Conservation (phyloP, 441 rosid genomes). For the Flueggea neowawraea region DNA sequence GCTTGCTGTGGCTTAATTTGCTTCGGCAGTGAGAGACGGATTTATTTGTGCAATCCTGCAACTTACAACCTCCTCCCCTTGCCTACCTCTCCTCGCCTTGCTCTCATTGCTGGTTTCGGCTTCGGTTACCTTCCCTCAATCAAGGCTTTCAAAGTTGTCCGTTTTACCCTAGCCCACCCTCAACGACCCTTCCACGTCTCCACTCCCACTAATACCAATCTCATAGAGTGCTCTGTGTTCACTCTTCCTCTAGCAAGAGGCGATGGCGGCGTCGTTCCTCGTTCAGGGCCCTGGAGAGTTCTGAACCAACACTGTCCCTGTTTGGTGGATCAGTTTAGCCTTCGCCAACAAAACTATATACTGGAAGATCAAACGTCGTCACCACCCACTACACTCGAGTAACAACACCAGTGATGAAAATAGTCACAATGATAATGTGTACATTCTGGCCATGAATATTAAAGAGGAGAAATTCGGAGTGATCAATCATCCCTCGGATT, state of each 20-base stretch:
- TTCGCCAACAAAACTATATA: slow-evolving; percentile 3
- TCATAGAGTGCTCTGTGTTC: slow-evolving; percentile 11
- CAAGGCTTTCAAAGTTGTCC: slow-evolving; percentile 7
- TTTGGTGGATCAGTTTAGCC: slow-evolving; percentile 8
- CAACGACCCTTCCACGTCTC: too few relatives aligned
- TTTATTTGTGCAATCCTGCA: slow-evolving; percentile 12
- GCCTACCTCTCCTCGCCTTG: background rate
- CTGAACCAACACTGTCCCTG: slow-evolving; percentile 4
- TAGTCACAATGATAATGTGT: background rate
- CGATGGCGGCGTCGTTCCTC: background rate
- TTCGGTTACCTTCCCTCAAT: slow-evolving; percentile 3
- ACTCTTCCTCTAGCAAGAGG: background rate
- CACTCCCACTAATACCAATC: too few relatives aligned
- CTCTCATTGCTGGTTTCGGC: slow-evolving; percentile 1
- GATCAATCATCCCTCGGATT: slow-evolving; percentile 5
- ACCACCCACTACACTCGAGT: too few relatives aligned
- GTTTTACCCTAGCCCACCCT: background rate
- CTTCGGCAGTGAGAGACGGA: slow-evolving; percentile 5
- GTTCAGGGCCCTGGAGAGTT: slow-evolving; percentile 2
- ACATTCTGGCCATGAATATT: background rate
- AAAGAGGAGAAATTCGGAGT: slow-evolving; percentile 5
- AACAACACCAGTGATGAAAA: too few relatives aligned
- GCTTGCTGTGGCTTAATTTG: slow-evolving; percentile 14
- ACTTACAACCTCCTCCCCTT: background rate
- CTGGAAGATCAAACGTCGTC: slow-evolving; percentile 14